Conservation (phyloP, 2,329 filamentous ascomycete genomes). For the Paecilomyces formosus region DNA sequence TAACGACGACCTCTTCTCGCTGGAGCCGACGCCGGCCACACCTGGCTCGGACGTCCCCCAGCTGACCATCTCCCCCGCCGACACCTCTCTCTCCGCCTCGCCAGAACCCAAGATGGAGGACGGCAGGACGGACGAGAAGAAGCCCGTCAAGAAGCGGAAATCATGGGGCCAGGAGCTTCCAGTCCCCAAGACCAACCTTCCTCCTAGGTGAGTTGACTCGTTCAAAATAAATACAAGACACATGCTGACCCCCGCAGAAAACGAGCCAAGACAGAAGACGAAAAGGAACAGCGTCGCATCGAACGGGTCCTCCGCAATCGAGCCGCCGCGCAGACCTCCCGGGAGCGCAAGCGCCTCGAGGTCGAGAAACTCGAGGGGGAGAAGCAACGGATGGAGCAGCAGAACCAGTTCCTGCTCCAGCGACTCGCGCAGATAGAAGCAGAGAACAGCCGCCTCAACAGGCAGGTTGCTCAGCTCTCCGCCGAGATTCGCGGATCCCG, state of each 20-base stretch:
- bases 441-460: constrained; percentile 43
- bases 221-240: too few species aligned
- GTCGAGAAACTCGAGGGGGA: constrained; percentile 72
- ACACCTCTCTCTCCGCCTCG: constrained; percentile 28
- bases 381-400: constrained; percentile 58
- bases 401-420: constrained; percentile 63
- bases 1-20: constrained; percentile 18
- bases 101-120: constrained; percentile 14
- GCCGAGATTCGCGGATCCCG: constrained; percentile 38
- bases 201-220: constrained; percentile 86
- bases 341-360: constrained; percentile 84
- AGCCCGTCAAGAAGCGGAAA: constrained; percentile 85
- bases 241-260: constrained; percentile 51
- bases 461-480: constrained; percentile 44
- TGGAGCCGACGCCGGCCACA: constrained; percentile 23
- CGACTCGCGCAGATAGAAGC: constrained; percentile 54
- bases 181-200: constrained; percentile 91
- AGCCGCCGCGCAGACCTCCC: constrained; percentile 89
- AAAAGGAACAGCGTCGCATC: constrained; percentile 96
- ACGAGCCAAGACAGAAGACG: constrained; percentile 96
- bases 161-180: constrained; percentile 98
- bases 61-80: constrained; percentile 34
- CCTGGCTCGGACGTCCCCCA: constrained; percentile 26
- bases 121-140: constrained; percentile 51
- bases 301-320: constrained; percentile 96